Conservation (phyloP, 2,329 filamentous ascomycete genomes). For the Torrubiellomyces zombiae region DNA sequence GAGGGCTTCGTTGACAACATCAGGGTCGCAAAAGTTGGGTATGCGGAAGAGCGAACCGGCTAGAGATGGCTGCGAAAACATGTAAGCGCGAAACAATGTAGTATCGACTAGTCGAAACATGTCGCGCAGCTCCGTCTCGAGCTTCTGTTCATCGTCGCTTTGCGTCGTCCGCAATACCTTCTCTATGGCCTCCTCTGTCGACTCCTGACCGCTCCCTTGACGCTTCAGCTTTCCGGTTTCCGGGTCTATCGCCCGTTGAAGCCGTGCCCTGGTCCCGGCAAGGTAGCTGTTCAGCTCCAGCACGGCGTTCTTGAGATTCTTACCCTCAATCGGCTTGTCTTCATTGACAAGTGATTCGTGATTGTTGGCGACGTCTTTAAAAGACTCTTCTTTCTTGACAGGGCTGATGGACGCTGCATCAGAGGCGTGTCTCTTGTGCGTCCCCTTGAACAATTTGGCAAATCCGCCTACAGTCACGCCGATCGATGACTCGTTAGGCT, state of each 20-base stretch:
- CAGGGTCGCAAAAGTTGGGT: slow-evolving; percentile 91
- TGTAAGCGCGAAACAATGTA: slow-evolving; percentile 83
- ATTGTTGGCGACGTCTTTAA: slow-evolving; percentile 38
- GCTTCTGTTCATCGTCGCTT: slow-evolving; percentile 38
- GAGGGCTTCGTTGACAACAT: slow-evolving; percentile 84
- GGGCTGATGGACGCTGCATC: slow-evolving; percentile 46
- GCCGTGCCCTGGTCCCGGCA: slow-evolving; percentile 59
- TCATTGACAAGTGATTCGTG: slow-evolving; percentile 21
- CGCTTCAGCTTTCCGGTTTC: slow-evolving; percentile 44
- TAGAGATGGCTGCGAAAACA: slow-evolving; percentile 75
- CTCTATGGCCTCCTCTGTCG: slow-evolving; percentile 34
- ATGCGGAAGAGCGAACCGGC: slow-evolving; percentile 86
- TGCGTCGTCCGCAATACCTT: slow-evolving; percentile 32
- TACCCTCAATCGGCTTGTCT: slow-evolving; percentile 50
- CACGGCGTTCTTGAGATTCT: slow-evolving; percentile 68
- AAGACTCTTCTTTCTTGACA: slow-evolving; percentile 34
- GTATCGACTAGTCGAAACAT: slow-evolving; percentile 83
- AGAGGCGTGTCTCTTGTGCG: slow-evolving; percentile 26
- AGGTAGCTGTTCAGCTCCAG: slow-evolving; percentile 75
- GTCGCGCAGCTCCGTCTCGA: slow-evolving; percentile 53
- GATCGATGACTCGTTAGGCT: slow-evolving; percentile 13
- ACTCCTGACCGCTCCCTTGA: slow-evolving; percentile 23
- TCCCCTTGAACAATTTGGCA: slow-evolving; percentile 34
- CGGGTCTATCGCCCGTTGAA: slow-evolving; percentile 46
- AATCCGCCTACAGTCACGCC: slow-evolving; percentile 29